These are phyloP conservation scores for Hypoxylon rubiginosum DNA, from an alignment of 2,329 filamentous ascomycete genomes.

Conservation along the genomic window DNA sequence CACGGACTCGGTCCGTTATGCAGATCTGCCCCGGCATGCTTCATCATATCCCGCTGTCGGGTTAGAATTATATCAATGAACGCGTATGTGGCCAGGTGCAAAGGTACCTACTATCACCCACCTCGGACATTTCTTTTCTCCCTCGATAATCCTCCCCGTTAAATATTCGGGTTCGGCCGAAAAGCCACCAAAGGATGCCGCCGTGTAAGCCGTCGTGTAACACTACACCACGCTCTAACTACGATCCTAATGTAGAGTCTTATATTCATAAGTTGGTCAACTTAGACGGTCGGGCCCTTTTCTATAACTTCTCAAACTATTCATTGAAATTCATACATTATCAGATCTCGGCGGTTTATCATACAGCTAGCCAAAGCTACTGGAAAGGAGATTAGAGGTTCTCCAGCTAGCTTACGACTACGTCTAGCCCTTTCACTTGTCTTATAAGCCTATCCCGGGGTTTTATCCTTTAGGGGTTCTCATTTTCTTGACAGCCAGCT, in stretches of 20 bases:
- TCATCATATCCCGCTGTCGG: conserved; percentile 11
- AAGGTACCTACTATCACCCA: conserved; percentile 1
- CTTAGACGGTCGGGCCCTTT: not conserved
- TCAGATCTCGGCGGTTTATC: conserved; percentile 1
- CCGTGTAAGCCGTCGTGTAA: conserved; percentile 10
- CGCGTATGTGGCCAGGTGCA: not conserved
- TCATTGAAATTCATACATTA: not conserved
- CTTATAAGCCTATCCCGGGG: not conserved
- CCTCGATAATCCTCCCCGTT: conserved; percentile 22
- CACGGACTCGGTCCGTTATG: conserved; percentile 31
- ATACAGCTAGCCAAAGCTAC: conserved; percentile 2
- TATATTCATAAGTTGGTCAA: not conserved
- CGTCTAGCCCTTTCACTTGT: not conserved
- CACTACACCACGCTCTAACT: not conserved
- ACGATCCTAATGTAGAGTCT: not conserved
- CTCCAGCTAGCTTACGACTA: conserved; percentile 1
- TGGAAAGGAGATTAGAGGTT: no score
- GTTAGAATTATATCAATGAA: conserved; percentile 13
- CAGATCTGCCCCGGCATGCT: conserved; percentile 17
- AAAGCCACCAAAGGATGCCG: conserved; percentile 10
- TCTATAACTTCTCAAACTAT: not conserved
- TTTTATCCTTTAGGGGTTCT: not conserved
- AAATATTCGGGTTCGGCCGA: conserved; percentile 26
- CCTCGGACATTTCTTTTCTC: conserved; percentile 37
- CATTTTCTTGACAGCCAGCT: not conserved